Evolutionary conservation across 2,329 filamentous ascomycete genomes (phyloP), one percentile per base, ranked within the genome.

Genomic region (Scytalidium lignicola): DNA sequence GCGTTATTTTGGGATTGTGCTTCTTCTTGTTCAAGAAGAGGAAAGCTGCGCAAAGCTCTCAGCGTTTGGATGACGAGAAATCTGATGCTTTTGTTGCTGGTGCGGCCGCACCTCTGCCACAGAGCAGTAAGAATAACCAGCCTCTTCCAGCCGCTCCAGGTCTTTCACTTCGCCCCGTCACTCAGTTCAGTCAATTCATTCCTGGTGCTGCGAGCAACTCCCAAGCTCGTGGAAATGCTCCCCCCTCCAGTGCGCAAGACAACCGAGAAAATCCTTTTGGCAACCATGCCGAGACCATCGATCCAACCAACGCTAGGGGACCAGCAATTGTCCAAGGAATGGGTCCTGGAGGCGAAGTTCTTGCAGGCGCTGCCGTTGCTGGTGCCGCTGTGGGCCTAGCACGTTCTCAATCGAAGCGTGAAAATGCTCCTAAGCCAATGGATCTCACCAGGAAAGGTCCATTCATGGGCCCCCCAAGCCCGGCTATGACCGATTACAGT

Each of bases 91-190:
- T 69, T 41, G 65, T 49, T 46, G 55, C 55, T 47, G 55, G 52
- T 40, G 46, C 49, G 51, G 47, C 50, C 43, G 46, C 42, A 41
- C 52, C 47, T 17, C 28, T 55, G 47, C 51, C 56, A 20, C 44
- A 48, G 51, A 23, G 46, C 37, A 42, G 47, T 22, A 28, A 43
- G 41, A 57, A 51, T 32, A 50, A 49, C 17, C 57, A 57, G 17
- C 55, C 59, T 53, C 43, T 56, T 54, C 73, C 75, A 23, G 78
- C 72, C 28, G 84, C 90, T 41, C 90, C 90, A n/a, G 85, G 85
- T 54, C 77, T 96, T 53, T 95, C 89, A 62, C 56, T 96, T 47
- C 85, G 90, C 44, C 90, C 90, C 2, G 80, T 93, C 44, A 92
- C 89, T 39, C 83, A 93, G 61, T 91, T 96, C 69, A 76, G 88